phyloP scores from a whole-genome alignment of 495 filamentous ascomycete genomes.

The Astrocystis sublimbata region DNA sequence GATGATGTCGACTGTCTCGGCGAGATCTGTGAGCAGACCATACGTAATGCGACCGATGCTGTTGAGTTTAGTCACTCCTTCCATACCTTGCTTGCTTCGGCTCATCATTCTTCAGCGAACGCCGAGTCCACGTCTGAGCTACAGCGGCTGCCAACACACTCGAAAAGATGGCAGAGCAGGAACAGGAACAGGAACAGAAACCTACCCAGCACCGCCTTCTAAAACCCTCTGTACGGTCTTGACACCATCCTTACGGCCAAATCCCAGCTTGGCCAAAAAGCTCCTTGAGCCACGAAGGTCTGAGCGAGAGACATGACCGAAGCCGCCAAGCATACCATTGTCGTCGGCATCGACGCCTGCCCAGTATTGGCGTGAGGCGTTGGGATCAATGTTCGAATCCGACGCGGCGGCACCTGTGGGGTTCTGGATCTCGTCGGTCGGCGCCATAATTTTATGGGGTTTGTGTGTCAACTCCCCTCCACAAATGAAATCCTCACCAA shows the following conservation, averaged over 20 bases:
- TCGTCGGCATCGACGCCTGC: conserved; percentile 65
- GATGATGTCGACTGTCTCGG: conserved; percentile 51
- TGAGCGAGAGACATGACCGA: conserved; percentile 67
- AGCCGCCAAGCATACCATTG: conserved; percentile 84
- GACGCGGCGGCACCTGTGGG: conserved; percentile 7
- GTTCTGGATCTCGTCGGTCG: not conserved
- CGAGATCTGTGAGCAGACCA: conserved; percentile 44
- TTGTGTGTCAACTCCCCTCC: not conserved
- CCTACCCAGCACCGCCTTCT: conserved; percentile 60
- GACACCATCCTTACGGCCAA: conserved; percentile 38
- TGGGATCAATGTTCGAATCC: conserved; percentile 55
- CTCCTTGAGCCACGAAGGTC: conserved; percentile 75
- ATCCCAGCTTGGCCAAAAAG: conserved; percentile 76
- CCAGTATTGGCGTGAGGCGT: conserved; percentile 71
- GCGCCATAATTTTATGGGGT: conserved; percentile 15
- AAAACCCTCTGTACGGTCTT: conserved; percentile 35
- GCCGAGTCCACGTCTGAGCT: too few species aligned
- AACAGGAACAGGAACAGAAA: conserved; percentile 7
- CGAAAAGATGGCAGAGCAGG: conserved; percentile 8
- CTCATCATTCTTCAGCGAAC: not conserved
- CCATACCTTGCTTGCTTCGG: not conserved
- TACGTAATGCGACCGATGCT: conserved; percentile 60
- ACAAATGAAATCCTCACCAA: not conserved
- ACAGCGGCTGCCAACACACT: too few species aligned
- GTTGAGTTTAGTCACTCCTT: conserved; percentile 8